A percentile compares a stretch with the other conserved stretches of the same genome.
Evolutionary conservation across 2,329 filamentous ascomycete genomes (phyloP).

Genomic region (Lachnellula willkommii): DNA sequence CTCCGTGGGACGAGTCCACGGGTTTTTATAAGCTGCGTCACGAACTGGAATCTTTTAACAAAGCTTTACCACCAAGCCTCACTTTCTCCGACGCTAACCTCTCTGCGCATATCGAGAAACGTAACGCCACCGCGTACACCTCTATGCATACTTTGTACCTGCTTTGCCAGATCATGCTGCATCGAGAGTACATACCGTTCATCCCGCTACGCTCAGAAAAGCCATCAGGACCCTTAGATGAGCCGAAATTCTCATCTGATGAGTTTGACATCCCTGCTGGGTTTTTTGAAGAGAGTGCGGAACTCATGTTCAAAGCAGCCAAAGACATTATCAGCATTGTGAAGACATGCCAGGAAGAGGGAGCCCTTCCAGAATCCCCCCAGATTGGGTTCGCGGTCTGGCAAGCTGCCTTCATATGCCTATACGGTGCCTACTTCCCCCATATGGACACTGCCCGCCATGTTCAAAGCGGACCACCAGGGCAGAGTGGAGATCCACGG

Average conservation of each 20-base stretch:
- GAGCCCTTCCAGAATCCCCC: constrained; percentile 59
- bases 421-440: constrained; percentile 63
- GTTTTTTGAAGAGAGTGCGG: constrained; percentile 60
- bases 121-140: constrained; percentile 59
- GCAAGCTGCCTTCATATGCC: constrained; percentile 58
- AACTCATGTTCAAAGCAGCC: constrained; percentile 57
- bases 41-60: constrained; percentile 49
- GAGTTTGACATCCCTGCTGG: constrained; percentile 42
- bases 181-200: constrained; percentile 64
- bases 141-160: constrained; percentile 62
- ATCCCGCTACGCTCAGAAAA: constrained; percentile 49
- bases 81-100: constrained; percentile 57
- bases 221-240: constrained; percentile 54
- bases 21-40: constrained; percentile 49
- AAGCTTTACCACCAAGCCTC: constrained; percentile 47
- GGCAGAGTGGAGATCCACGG: not conserved
- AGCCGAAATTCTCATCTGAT: constrained; percentile 47
- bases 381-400: constrained; percentile 63
- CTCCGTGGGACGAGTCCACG: constrained; percentile 56
- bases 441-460: constrained; percentile 58
- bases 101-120: constrained; percentile 58
- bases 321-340: constrained; percentile 61
- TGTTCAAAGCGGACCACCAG: constrained; percentile 39
- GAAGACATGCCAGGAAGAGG: constrained; percentile 53
- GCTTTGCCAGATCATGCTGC: constrained; percentile 62